phyloP scores from a whole-genome alignment of 2,329 filamentous ascomycete genomes.

The Diplodia scrobiculata region DNA sequence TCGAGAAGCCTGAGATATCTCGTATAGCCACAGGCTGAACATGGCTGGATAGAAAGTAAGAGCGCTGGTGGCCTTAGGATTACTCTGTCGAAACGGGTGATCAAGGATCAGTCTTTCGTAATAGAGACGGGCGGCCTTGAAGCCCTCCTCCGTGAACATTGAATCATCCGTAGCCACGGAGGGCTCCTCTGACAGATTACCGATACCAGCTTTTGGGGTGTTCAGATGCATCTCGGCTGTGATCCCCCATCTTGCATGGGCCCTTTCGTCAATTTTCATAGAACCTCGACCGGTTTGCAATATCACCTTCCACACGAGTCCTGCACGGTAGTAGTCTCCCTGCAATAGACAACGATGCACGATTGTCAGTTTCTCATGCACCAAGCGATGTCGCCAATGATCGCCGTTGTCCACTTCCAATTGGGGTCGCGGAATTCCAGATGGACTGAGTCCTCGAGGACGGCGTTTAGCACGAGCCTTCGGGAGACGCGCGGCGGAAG shows the following conservation, averaged over 20 bases:
- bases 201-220: constrained; percentile 9
- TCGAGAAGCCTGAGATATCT: constrained; percentile 64
- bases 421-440: neutral
- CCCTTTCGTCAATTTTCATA: constrained; percentile 66
- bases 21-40: constrained; percentile 79
- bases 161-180: constrained; percentile 24
- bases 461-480: neutral
- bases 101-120: constrained; percentile 78
- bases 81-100: constrained; percentile 62
- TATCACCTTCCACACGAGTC: constrained; percentile 73
- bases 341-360: constrained; percentile 72
- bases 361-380: constrained; percentile 65
- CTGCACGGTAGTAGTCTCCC: constrained; percentile 70
- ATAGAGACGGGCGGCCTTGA: constrained; percentile 65
- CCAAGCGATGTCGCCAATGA: constrained; percentile 49
- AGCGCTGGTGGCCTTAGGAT: constrained; percentile 63
- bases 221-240: constrained; percentile 82
- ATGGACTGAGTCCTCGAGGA: neutral
- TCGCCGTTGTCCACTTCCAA: constrained; percentile 29
- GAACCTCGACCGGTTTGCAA: constrained; percentile 63
- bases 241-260: constrained; percentile 74
- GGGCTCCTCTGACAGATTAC: constrained; percentile 17
- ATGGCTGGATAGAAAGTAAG: constrained; percentile 80
- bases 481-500: constrained; percentile 7
- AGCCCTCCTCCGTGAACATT: constrained; percentile 48